Percentiles rank a stretch among this genome's conserved stretches.
phyloP scores from a whole-genome alignment of 257 asterid genomes.

The Rubia yunnanensis region DNA sequence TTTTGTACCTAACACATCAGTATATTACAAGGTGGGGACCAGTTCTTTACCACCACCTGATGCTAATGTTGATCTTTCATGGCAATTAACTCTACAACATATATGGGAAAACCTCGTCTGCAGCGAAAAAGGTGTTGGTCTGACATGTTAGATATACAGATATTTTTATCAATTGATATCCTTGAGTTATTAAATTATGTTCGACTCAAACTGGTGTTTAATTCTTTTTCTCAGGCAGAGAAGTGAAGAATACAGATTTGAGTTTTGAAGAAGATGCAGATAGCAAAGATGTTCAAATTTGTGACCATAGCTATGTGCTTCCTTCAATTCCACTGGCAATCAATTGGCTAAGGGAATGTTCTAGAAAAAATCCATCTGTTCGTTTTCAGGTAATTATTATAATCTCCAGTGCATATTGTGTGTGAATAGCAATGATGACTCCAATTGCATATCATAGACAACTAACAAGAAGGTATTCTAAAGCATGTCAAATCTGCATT shows the following conservation, averaged over 20 bases:
- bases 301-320: constrained; percentile 66
- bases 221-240: constrained; percentile 41
- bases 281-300: constrained; percentile 30
- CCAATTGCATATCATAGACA: too few species aligned
- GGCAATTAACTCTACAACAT: constrained; percentile 86
- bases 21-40: constrained; percentile 76
- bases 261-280: constrained; percentile 37
- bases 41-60: constrained; percentile 37
- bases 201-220: neutral
- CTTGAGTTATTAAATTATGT: neutral
- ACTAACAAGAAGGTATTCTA: too few species aligned
- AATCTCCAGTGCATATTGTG: neutral
- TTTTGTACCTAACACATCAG: constrained; percentile 88
- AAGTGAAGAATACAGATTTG: constrained; percentile 37
- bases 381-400: constrained; percentile 60
- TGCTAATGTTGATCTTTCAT: constrained; percentile 72
- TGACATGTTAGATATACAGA: neutral
- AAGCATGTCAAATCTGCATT: too few species aligned
- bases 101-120: constrained; percentile 65
- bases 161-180: neutral
- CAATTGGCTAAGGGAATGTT: constrained; percentile 76
- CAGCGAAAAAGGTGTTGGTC: constrained; percentile 49
- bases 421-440: too few species aligned
- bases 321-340: constrained; percentile 83
- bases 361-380: constrained; percentile 48